These are phyloP conservation scores for Conticribra weissflogii DNA, from an alignment of 108 stramenopile species.

Conservation along the genomic window DNA sequence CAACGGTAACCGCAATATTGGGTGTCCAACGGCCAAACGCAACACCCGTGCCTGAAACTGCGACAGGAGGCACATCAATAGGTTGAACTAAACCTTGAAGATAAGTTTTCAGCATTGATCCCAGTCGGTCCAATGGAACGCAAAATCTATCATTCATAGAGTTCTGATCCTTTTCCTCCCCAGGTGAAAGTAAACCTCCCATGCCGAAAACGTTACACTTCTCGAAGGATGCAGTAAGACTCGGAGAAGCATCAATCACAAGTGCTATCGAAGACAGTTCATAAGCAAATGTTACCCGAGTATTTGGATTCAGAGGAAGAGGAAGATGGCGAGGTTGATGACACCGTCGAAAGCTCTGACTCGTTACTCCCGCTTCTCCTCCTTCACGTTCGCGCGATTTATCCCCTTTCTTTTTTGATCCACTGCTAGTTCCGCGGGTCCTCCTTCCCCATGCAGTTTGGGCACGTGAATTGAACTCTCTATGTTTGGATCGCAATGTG, in stretches of 20 bases:
- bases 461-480: slow-evolving; percentile 63
- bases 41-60: slow-evolving; percentile 43
- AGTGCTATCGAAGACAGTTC: slow-evolving; percentile 83
- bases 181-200: neutral
- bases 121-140: slow-evolving; percentile 74
- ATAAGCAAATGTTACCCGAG: slow-evolving; percentile 76
- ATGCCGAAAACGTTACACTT: slow-evolving; percentile 17
- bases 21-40: slow-evolving; percentile 63
- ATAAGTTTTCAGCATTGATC: slow-evolving; percentile 62
- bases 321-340: slow-evolving; percentile 74
- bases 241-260: slow-evolving; percentile 81
- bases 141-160: slow-evolving; percentile 18
- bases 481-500: slow-evolving; percentile 46
- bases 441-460: slow-evolving; percentile 36
- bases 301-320: slow-evolving; percentile 60
- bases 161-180: slow-evolving; percentile 15
- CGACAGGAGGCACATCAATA: slow-evolving; percentile 54
- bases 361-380: too few species aligned
- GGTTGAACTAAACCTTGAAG: slow-evolving; percentile 69
- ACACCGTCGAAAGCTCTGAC: slow-evolving; percentile 50
- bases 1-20: slow-evolving; percentile 70
- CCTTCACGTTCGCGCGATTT: slow-evolving; percentile 5
- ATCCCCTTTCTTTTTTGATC: slow-evolving; percentile 12
- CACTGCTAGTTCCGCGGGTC: slow-evolving; percentile 11
- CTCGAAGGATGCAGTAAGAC: slow-evolving; percentile 66